A percentile compares a stretch with the other conserved stretches of the same genome.
These are phyloP conservation scores for Rossbeevera mucosa DNA, from an alignment of 768 basidiomycete genomes.

Conservation along the genomic window DNA sequence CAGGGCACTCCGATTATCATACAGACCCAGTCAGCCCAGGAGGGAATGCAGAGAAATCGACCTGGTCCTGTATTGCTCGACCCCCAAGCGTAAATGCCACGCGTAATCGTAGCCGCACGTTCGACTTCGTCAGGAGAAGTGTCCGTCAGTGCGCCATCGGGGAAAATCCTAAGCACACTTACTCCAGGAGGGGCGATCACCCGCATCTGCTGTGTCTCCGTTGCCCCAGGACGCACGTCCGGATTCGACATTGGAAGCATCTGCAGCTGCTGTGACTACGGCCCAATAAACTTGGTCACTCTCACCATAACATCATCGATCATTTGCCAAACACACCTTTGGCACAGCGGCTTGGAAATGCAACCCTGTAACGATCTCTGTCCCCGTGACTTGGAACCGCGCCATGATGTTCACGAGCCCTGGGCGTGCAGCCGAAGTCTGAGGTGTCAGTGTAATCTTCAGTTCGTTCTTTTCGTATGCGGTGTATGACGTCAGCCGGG, in stretches of 20 bases:
- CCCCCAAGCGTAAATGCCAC: slow-evolving; percentile 73
- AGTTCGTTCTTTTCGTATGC: slow-evolving; percentile 93
- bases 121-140: slow-evolving; percentile 47
- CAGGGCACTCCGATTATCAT: slow-evolving; percentile 12
- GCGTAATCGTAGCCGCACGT: slow-evolving; percentile 78
- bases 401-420: slow-evolving; percentile 89
- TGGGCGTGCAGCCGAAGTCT: slow-evolving; percentile 73
- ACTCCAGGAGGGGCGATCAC: slow-evolving; percentile 86
- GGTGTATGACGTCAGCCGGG: slow-evolving; percentile 66
- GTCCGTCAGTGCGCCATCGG: slow-evolving; percentile 5
- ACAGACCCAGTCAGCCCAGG: slow-evolving; percentile 55
- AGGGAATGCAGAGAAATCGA: slow-evolving; percentile 91
- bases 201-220: slow-evolving; percentile 94
- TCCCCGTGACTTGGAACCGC: slow-evolving; percentile 69
- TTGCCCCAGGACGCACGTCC: slow-evolving; percentile 67
- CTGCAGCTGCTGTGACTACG: slow-evolving; percentile 90
- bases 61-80: slow-evolving; percentile 79
- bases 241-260: slow-evolving; percentile 97
- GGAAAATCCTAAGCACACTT: slow-evolving; percentile 26
- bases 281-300: neutral
- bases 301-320: neutral
- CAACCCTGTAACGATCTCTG: slow-evolving; percentile 51
- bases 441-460: slow-evolving; percentile 85
- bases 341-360: slow-evolving; percentile 98
- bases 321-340: slow-evolving; percentile 49